These are phyloP conservation scores for Multifurca ochricompacta DNA, from an alignment of 768 basidiomycete genomes.

Conservation along the genomic window DNA sequence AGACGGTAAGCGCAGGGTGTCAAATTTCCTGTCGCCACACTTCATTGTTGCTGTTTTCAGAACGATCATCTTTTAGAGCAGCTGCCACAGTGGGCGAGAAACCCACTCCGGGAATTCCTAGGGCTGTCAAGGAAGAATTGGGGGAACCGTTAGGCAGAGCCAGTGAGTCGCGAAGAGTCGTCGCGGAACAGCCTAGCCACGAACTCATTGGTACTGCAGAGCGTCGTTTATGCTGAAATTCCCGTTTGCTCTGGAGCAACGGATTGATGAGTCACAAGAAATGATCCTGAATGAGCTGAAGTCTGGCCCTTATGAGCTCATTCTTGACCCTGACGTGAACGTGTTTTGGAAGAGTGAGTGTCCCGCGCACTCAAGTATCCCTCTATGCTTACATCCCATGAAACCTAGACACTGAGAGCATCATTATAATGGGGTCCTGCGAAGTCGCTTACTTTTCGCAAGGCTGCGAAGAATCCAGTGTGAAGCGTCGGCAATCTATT, in stretches of 20 bases:
- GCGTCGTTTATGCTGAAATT: conserved; percentile 16
- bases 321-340: conserved; percentile 13
- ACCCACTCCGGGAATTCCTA: conserved; percentile 2
- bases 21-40: background rate
- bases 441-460: background rate
- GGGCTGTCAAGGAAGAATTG: background rate
- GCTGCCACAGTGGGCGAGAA: conserved; percentile 7
- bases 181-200: background rate
- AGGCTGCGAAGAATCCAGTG: conserved; percentile 14
- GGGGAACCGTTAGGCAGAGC: conserved; percentile 7
- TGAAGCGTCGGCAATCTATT: conserved; percentile 13
- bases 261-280: conserved; percentile 13
- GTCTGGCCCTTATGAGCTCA: conserved; percentile 16
- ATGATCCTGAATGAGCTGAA: conserved; percentile 16
- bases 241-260: conserved; percentile 10
- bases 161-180: conserved; percentile 4
- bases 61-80: conserved; percentile 2
- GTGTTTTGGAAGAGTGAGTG: conserved; percentile 15
- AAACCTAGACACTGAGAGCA: background rate
- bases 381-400: background rate
- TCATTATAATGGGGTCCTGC: background rate
- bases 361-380: too few relatives aligned
- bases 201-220: background rate
- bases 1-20: background rate
- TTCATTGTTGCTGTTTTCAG: background rate